Conservation (phyloP, 176 grass and related monocot species). For the Microstegium vimineum region DNA sequence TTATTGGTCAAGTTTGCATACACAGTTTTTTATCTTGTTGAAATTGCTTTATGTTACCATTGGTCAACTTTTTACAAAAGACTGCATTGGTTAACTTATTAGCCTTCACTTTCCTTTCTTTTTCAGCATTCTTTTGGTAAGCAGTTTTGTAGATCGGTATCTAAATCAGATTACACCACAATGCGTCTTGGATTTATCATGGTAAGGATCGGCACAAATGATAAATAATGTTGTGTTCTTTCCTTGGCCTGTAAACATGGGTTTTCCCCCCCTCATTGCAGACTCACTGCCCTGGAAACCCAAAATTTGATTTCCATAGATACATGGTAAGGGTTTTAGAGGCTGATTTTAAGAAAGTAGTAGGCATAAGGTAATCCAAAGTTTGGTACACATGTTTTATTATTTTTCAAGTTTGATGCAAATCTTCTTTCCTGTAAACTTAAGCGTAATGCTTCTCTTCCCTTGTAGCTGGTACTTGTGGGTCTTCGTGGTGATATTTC, state of each 20-base stretch:
- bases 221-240: constrained; percentile 4
- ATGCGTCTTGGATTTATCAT: constrained; percentile 90
- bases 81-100: constrained; percentile 13
- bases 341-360: constrained; percentile 96
- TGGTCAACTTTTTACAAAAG: not conserved
- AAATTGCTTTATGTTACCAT: not conserved
- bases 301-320: constrained; percentile 89
- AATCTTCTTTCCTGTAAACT: constrained; percentile 2
- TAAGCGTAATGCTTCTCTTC: not conserved
- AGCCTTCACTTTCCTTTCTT: not conserved
- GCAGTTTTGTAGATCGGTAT: constrained; percentile 71
- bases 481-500: constrained; percentile 87
- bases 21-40: not conserved
- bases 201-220: constrained; percentile 44
- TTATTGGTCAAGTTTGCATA: not conserved
- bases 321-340: constrained; percentile 92
- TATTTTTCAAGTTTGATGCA: constrained; percentile 1
- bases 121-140: constrained; percentile 83
- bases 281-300: constrained; percentile 68
- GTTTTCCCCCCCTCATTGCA: constrained; percentile 16
- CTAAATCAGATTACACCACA: constrained; percentile 68
- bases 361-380: constrained; percentile 87
- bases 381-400: not conserved
- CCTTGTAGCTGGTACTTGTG: constrained; percentile 85
- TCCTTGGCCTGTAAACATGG: not conserved